Percentiles rank a stretch among this genome's conserved stretches.
Evolutionary conservation across 108 stramenopile genomes (phyloP).

Genomic region (Schizochytrium sp.): DNA sequence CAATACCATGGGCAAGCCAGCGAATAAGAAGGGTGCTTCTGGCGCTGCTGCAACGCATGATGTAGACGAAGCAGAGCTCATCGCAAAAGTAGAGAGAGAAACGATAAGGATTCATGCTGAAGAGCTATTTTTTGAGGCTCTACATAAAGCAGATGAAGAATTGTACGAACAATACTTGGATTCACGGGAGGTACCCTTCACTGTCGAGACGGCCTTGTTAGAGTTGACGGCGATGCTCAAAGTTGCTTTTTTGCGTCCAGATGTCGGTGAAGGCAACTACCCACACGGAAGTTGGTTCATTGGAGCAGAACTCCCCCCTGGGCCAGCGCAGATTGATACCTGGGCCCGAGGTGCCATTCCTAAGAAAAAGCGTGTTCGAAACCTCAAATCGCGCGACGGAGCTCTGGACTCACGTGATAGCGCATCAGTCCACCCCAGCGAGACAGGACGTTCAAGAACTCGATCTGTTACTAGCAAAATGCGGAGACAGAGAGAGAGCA

Average conservation of each 20-base stretch:
- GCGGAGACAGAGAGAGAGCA: conserved; percentile 23
- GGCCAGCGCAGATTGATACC: conserved; percentile 20
- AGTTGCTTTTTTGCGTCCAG: conserved; percentile 15
- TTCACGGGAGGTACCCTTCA: conserved; percentile 3
- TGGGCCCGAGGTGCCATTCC: conserved; percentile 56
- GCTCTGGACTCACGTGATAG: not conserved
- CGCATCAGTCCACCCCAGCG: conserved; percentile 1
- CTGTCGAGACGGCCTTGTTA: not conserved
- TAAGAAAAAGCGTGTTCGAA: not conserved
- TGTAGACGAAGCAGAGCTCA: conserved; percentile 1
- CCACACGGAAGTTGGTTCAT: not conserved
- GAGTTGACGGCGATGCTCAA: not conserved
- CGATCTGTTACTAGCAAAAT: conserved; percentile 27
- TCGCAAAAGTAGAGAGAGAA: conserved; percentile 20
- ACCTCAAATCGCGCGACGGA: not conserved
- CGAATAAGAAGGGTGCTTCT: not conserved
- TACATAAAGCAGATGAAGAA: not conserved
- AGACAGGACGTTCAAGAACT: conserved; percentile 16
- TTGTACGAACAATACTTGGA: conserved; percentile 40
- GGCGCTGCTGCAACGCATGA: not conserved
- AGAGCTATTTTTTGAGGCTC: conserved; percentile 11
- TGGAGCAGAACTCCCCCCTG: not conserved
- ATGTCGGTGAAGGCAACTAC: conserved; percentile 6
- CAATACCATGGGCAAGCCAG: not conserved
- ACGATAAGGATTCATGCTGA: not conserved